Evolutionary conservation across 2,329 filamentous ascomycete genomes (phyloP), one percentile per base, ranked within the genome.

Genomic region (Nannizzia gypsea): DNA sequence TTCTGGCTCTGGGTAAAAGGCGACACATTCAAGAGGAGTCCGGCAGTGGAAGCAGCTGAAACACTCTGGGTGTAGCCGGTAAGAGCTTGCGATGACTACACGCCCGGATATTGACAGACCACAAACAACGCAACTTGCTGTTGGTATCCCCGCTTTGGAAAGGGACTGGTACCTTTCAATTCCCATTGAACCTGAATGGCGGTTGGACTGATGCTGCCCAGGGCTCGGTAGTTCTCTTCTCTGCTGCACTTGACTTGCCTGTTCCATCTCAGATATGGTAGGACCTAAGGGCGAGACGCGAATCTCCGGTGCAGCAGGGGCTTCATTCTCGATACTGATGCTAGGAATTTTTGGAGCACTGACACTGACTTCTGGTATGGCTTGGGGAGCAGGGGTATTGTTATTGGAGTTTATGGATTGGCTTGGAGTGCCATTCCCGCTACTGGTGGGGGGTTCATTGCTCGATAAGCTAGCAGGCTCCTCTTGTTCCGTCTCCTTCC

Each of bases 1-100:
- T 6, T 90, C 83, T 0, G 93, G 93, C 73, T 99, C 93, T 0
- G 90, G 90, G 66, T 93, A 96, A 72, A 99, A 97, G 67, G 95
- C 93, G 60, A 99, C 88, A 59, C 90, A 92, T 75, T 99, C 93
- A 17, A 99, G 86, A 20, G 85, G 82, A 8, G 91, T 95, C 31
- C 86, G 85, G 72, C 93, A 99, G 62, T 88, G 82, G 71, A 89
- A 87, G 76, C 93, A 99, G 48, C 83, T 81, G 76, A 99, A 97
- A 74, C 93, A 99, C 64, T 90, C 84, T 0, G 93, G 91, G 67
- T 99, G 93, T 72, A 97, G 97, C 20, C 91, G 87, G 42, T 82
- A 80, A 26, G 90, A 90, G 1, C 85, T 85, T 5, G 96, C 84
- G 3, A 87, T 89, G 22, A 97, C 87, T 64, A 96, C 92, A 60